phyloP scores from a whole-genome alignment of 2,329 filamentous ascomycete genomes.

The Zopfia rhizophila region DNA sequence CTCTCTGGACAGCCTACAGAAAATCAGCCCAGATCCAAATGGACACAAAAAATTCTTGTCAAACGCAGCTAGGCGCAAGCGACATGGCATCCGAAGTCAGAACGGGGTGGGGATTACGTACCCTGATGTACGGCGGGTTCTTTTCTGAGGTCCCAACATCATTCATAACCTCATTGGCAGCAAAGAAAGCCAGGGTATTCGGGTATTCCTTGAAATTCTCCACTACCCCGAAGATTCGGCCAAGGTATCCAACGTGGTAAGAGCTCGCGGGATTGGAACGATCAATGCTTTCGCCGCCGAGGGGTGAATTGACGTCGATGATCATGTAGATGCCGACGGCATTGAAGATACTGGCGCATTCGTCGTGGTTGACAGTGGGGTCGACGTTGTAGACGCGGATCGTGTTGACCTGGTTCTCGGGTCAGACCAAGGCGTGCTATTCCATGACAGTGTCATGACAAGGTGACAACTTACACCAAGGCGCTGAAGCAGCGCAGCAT shows the following conservation, averaged over 20 bases:
- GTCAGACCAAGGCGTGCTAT: constrained; percentile 8
- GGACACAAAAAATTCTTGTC: too few relatives aligned
- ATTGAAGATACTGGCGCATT: constrained; percentile 73
- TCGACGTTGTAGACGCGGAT: constrained; percentile 73
- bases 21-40: constrained; percentile 16
- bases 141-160: constrained; percentile 62
- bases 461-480: constrained; percentile 60
- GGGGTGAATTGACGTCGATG: constrained; percentile 72
- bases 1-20: constrained; percentile 67
- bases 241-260: constrained; percentile 66
- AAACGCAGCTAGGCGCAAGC: too few relatives aligned
- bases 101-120: constrained; percentile 44
- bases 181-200: constrained; percentile 74
- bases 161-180: constrained; percentile 76
- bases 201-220: constrained; percentile 74
- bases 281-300: constrained; percentile 66
- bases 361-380: constrained; percentile 68
- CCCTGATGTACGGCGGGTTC: constrained; percentile 68
- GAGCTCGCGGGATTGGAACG: constrained; percentile 64
- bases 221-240: constrained; percentile 69
- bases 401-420: constrained; percentile 63
- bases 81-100: constrained; percentile 5
- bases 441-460: background rate
- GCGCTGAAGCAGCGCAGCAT: constrained; percentile 71
- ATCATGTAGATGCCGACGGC: constrained; percentile 73